Percentiles rank a stretch among this genome's conserved stretches.
These are phyloP conservation scores for Hanseniaspora lachancei DNA, from an alignment of 805 yeast genomes.

Conservation along the genomic window DNA sequence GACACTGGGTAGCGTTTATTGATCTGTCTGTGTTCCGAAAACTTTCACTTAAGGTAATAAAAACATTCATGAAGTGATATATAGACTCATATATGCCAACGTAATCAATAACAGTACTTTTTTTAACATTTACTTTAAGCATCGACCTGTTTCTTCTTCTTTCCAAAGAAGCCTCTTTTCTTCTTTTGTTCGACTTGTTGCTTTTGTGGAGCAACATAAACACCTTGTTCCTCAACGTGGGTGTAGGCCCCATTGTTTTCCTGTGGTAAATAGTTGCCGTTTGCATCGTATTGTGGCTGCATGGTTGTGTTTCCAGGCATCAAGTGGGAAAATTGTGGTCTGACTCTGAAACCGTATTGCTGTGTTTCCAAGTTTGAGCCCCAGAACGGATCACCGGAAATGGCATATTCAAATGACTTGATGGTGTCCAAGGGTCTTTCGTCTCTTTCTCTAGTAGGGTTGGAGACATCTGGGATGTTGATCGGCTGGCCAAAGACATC, in stretches of 20 bases:
- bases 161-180: constrained; percentile 71
- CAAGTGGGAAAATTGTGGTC: constrained; percentile 40
- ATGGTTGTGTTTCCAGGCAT: constrained; percentile 13
- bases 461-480: constrained; percentile 67
- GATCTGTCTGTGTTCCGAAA: no score
- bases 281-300: constrained; percentile 24
- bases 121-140: neutral
- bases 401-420: constrained; percentile 82
- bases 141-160: constrained; percentile 35
- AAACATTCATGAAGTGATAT: no score
- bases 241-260: constrained; percentile 22
- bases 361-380: constrained; percentile 71
- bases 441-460: constrained; percentile 85
- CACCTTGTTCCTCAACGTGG: constrained; percentile 37
- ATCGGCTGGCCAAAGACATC: constrained; percentile 85
- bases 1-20: neutral
- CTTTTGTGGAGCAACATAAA: constrained; percentile 46
- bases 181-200: constrained; percentile 43
- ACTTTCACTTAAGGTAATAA: no score
- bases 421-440: constrained; percentile 97
- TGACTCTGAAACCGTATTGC: constrained; percentile 71
- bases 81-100: no score
- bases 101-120: neutral
- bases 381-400: constrained; percentile 73
- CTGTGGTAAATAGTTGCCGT: constrained; percentile 21